Conservation (phyloP, 2,329 filamentous ascomycete species). For the Trichoderma sp. region DNA sequence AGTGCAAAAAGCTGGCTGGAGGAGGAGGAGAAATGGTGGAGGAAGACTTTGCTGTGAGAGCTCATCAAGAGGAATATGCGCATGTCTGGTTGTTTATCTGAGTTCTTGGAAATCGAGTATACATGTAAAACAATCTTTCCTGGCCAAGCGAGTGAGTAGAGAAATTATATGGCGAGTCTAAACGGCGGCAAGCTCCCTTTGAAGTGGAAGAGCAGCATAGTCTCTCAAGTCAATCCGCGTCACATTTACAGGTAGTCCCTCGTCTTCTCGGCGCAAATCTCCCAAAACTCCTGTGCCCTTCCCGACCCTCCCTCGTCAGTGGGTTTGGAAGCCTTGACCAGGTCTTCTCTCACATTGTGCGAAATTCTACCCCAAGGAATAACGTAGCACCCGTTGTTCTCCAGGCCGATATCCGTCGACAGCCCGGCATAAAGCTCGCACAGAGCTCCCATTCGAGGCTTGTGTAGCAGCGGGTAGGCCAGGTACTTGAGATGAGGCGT, state of each 20-base stretch:
- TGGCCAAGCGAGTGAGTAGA: no score
- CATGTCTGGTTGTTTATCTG: no score
- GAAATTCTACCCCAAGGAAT: slow-evolving; percentile 38
- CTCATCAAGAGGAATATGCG: slow-evolving; percentile 30
- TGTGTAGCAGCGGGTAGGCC: slow-evolving; percentile 36
- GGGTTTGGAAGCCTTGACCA: slow-evolving; percentile 36
- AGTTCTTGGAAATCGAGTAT: no score
- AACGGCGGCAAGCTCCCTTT: neutral
- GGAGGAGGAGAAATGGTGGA: slow-evolving; percentile 54
- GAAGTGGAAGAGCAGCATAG: neutral
- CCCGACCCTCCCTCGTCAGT: slow-evolving; percentile 37
- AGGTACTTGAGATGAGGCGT: slow-evolving; percentile 31
- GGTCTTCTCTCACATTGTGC: slow-evolving; percentile 34
- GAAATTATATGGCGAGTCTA: no score
- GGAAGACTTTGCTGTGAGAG: slow-evolving; percentile 41
- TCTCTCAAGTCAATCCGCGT: neutral
- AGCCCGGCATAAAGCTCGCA: slow-evolving; percentile 47
- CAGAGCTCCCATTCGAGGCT: slow-evolving; percentile 43
- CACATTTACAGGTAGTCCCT: slow-evolving; percentile 17
- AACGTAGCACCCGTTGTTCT: slow-evolving; percentile 38
- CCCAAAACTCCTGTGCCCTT: slow-evolving; percentile 36
- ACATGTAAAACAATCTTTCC: no score
- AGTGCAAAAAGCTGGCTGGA: slow-evolving; percentile 46
- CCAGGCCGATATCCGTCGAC: slow-evolving; percentile 41
- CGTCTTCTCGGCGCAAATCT: slow-evolving; percentile 35